A percentile compares a stretch with the other conserved stretches of the same genome.
Evolutionary conservation across 306 rosid species (phyloP).

Genomic region (Cyclanthera cordifolia): DNA sequence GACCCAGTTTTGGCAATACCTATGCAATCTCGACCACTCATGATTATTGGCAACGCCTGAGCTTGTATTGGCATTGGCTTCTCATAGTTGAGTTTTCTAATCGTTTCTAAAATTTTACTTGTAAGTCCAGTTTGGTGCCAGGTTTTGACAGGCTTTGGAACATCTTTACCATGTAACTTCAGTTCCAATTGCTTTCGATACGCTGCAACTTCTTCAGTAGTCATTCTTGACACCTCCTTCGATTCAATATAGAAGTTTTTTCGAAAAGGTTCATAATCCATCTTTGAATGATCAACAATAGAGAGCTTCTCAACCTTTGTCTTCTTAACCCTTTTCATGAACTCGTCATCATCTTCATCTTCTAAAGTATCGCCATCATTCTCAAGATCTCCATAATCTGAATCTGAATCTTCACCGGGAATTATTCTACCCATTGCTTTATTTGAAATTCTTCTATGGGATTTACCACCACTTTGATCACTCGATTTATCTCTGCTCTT

Average conservation of each 20-base stretch:
- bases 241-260: constrained; percentile 68
- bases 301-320: constrained; percentile 92
- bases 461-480: constrained; percentile 31
- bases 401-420: constrained; percentile 85
- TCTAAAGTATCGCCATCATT: constrained; percentile 44
- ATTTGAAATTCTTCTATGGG: constrained; percentile 41
- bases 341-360: constrained; percentile 88
- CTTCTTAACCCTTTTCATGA: constrained; percentile 93
- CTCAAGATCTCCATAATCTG: constrained; percentile 64
- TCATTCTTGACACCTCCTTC: constrained; percentile 61
- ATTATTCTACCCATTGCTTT: constrained; percentile 79
- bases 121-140: constrained; percentile 97
- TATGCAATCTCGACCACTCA: constrained; percentile 95
- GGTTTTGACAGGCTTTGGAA: constrained; percentile 77
- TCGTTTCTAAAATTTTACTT: constrained; percentile 73
- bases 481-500: constrained; percentile 37
- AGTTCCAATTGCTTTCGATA: constrained; percentile 73
- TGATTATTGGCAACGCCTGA: constrained; percentile 78
- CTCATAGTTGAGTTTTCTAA: constrained; percentile 64
- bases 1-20: constrained; percentile 97
- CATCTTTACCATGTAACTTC: constrained; percentile 93
- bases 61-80: constrained; percentile 93
- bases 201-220: constrained; percentile 48
- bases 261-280: constrained; percentile 59
- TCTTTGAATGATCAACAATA: constrained; percentile 87